A percentile compares a stretch with the other conserved stretches of the same genome.
Conservation (phyloP, 768 basidiomycete species). For the Russula earlei region DNA sequence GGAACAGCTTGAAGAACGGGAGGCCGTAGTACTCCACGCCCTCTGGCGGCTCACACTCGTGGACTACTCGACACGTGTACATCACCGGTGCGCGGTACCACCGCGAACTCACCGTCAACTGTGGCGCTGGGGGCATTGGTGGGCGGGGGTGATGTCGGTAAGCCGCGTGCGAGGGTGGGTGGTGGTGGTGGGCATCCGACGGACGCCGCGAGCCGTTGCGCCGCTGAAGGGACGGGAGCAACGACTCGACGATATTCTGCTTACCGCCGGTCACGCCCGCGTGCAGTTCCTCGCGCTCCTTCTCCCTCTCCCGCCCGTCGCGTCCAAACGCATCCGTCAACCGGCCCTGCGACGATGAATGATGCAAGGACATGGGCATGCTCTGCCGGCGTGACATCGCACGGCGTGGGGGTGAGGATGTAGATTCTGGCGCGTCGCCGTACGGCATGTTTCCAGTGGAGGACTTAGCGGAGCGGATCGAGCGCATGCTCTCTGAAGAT, state of each 20-base stretch:
- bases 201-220: conserved; percentile 7
- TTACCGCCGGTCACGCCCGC: not conserved
- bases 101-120: conserved; percentile 12
- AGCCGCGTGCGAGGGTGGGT: conserved; percentile 17
- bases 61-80: conserved; percentile 61
- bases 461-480: conserved; percentile 28
- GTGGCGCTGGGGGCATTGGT: conserved; percentile 16
- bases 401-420: conserved; percentile 6
- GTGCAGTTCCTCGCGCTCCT: not conserved
- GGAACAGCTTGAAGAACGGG: conserved; percentile 65
- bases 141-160: conserved; percentile 21
- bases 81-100: conserved; percentile 30
- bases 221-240: conserved; percentile 3
- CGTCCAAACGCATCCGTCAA: conserved; percentile 18
- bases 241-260: not conserved
- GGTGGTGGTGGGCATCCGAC: not conserved
- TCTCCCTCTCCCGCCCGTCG: conserved; percentile 13
- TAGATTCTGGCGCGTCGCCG: conserved; percentile 24
- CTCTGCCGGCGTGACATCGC: conserved; percentile 38
- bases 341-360: conserved; percentile 24
- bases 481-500: conserved; percentile 34
- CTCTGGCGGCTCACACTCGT: conserved; percentile 54
- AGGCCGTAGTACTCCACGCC: conserved; percentile 60
- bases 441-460: conserved; percentile 25
- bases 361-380: conserved; percentile 34